Base-by-base conservation (phyloP, 345 rosid species). In the Moricandia moricandioides region DNA sequence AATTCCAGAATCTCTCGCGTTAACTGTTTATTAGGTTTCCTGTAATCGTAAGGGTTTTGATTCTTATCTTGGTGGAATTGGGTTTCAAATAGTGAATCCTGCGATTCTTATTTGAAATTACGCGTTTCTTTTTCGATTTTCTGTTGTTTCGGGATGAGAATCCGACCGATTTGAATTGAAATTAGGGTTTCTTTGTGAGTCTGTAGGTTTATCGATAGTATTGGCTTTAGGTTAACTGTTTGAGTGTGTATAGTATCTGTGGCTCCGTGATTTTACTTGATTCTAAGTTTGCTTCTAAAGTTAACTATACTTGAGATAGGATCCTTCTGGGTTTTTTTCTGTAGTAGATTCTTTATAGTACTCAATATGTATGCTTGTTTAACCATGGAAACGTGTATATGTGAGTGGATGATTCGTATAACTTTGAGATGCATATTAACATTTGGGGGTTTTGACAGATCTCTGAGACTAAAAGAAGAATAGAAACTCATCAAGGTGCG, bases 401-500 rank as follows among this genome's bases (percentile, higher is more conserved):
- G 27, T 21, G 6, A 17, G 0, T 18, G 14, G 1, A 57, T 40
- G 40, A 31, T 18, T 31, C 11, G 13, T 63, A 56, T 39, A 66
- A 16, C 7, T 14, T 40, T 63, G 71, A 70, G 49, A 33, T 29
- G 65, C 10, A 0, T 56, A 29, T 57, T 64, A 49, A 72, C 26
- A 14, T 18, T 39, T 62, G 9, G 27, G 65, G 43, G 7, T 69
- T 26, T 14, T 45, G 13, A 49, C 83, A 93, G 97, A 83, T 91
- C 61, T 69, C 83, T 49, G 96, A 88, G 67, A 91, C 89, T 27
- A 94, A 94, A 67, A 83, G 73, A 72, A 83, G 67, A 62, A 91
- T 91, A 72, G 96, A 94, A 84, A 78, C 82, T 37, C 62, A 77
- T 47, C 91, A 94, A 73, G 98, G 97, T 10, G 75, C 81, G 6